Base-by-base conservation (phyloP, 345 rosid species). In the Cardamine chenopodiifolia region DNA sequence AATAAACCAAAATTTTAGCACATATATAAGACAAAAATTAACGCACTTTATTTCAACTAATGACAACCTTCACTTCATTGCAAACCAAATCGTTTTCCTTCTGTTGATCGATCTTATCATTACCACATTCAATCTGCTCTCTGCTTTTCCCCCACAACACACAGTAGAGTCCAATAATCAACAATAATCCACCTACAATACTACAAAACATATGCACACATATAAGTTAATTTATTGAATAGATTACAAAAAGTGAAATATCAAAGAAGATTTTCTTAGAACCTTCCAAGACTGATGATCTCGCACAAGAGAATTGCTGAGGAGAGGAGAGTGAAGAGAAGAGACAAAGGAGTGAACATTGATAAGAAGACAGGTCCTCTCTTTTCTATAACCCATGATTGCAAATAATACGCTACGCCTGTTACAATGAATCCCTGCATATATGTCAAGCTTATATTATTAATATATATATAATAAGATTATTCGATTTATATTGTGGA, bases 281-380 rank as follows among this genome's bases (percentile, higher is more conserved):
- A 91, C 99, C 97, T 90, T 86, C 97, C 99, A 22, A 89, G 73
- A 69, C 62, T 85, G 72, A 87, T 73, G 76, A 68, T 74, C 78
- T 90, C 93, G 58, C 93, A 84, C 2, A 92, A 74, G 63, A 88
- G 81, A 81, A 88, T 2, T 1, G 86, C 87, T 29, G 99, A 90
- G 56, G 76, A 79, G 47, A 88, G 44, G 20, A 87, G 77, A 53
- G 99, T 95, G 65, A 95, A 86, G 62, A 86, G 50, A 34, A 95
- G 78, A 70, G 78, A 72, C 68, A 95, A 68, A 7, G 99, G 99
- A 8, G 93, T 91, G 9, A 96, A 86, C 96, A 89, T 91, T 67
- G 97, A 93, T 71, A 92, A 74, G 76, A 90, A 90, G 5, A 95
- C 97, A 39, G 99, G 97, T 39, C 99, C 99, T 54, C 82, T 89